Conservation (phyloP, 768 basidiomycete genomes). For the Boletus rex-veris region DNA sequence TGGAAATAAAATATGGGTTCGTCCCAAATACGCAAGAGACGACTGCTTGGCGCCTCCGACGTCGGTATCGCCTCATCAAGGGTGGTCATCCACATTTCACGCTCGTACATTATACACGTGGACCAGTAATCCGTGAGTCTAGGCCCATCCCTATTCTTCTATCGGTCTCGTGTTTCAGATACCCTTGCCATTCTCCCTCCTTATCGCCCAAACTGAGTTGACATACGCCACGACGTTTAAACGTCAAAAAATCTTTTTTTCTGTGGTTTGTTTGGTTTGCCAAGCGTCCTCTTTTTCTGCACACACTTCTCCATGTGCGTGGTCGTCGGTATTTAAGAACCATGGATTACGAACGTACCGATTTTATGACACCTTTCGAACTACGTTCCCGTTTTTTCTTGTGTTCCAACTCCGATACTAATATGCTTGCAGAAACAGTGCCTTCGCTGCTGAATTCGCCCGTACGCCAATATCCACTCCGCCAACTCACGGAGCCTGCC, state of each 20-base stretch:
- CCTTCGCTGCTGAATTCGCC: constrained; percentile 58
- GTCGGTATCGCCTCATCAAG: constrained; percentile 69
- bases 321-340: neutral
- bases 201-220: constrained; percentile 7
- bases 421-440: constrained; percentile 47
- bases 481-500: constrained; percentile 59
- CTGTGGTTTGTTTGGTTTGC: neutral
- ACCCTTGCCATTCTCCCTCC: constrained; percentile 6
- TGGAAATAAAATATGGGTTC: constrained; percentile 73
- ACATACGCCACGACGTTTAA: neutral
- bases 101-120: constrained; percentile 74
- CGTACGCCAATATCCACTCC: constrained; percentile 68
- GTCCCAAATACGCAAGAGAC: constrained; percentile 61
- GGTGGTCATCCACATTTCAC: constrained; percentile 72
- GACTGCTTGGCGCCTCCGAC: constrained; percentile 62
- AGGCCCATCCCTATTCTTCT: neutral
- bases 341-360: neutral
- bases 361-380: neutral
- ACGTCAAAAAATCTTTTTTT: neutral
- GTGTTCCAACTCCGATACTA: constrained; percentile 11
- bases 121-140: constrained; percentile 57
- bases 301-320: neutral
- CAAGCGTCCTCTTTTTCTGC: neutral
- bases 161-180: constrained; percentile 20
- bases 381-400: neutral